phyloP scores from a whole-genome alignment of 2,329 filamentous ascomycete species.

The Aspergillus unguis region DNA sequence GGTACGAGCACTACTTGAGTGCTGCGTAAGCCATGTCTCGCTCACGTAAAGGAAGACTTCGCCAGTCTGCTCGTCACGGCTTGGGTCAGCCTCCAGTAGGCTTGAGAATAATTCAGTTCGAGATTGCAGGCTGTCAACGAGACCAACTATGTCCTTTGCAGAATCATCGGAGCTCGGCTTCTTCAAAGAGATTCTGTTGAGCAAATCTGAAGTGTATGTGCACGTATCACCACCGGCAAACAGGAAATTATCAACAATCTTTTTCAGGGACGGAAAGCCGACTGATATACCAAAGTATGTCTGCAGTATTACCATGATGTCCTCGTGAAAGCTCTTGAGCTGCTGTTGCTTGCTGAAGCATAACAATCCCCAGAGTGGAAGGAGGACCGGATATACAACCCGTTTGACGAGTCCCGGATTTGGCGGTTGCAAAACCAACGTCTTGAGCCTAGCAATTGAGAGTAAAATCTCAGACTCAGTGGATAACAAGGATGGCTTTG shows the following conservation, averaged over 20 bases:
- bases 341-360: conserved; percentile 36
- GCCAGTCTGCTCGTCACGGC: conserved; percentile 38
- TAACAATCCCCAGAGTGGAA: conserved; percentile 42
- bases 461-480: conserved; percentile 26
- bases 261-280: conserved; percentile 33
- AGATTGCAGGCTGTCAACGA: conserved; percentile 35
- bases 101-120: conserved; percentile 38
- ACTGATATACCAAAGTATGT: conserved; percentile 43
- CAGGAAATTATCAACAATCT: conserved; percentile 40
- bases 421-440: conserved; percentile 40
- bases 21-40: conserved; percentile 39
- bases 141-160: conserved; percentile 28
- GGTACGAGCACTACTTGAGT: conserved; percentile 10
- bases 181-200: conserved; percentile 26
- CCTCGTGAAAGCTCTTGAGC: conserved; percentile 26
- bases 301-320: conserved; percentile 32
- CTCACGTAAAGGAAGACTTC: conserved; percentile 44
- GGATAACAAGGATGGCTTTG: conserved; percentile 19
- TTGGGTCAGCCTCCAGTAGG: conserved; percentile 38
- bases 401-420: conserved; percentile 44
- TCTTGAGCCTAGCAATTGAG: conserved; percentile 35
- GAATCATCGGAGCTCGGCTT: conserved; percentile 19
- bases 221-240: conserved; percentile 40
- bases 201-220: conserved; percentile 29
- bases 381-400: conserved; percentile 37